Conservation (phyloP, 2,329 filamentous ascomycete species). For the Xylariaceae sp. region DNA sequence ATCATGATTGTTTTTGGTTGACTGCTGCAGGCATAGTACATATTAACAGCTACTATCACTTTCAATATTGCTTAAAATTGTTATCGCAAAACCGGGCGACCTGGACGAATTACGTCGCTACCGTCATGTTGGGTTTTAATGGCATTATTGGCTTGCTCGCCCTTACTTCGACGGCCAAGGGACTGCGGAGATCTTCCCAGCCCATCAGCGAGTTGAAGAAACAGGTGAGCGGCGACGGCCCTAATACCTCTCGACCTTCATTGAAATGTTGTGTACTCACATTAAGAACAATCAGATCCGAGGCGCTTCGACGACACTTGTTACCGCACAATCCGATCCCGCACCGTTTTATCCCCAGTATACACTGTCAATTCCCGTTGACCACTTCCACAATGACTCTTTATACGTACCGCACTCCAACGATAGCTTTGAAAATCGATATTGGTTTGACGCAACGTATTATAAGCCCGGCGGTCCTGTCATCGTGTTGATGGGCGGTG, state of each 20-base stretch:
- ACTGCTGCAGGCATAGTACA: too few relatives aligned
- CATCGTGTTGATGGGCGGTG: slow-evolving; percentile 70
- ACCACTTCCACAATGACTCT: slow-evolving; percentile 80
- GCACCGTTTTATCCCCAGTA: slow-evolving; percentile 34
- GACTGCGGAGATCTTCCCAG: slow-evolving; percentile 24
- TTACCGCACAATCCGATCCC: slow-evolving; percentile 16
- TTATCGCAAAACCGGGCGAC: slow-evolving; percentile 5
- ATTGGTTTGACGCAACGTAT: slow-evolving; percentile 76
- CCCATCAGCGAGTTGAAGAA: slow-evolving; percentile 29
- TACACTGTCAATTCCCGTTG: slow-evolving; percentile 53
- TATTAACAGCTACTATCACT: too few relatives aligned
- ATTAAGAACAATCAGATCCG: slow-evolving; percentile 17
- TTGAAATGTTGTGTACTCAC: too few relatives aligned
- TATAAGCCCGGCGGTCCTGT: slow-evolving; percentile 78
- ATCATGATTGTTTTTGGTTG: too few relatives aligned
- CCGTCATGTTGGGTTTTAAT: slow-evolving; percentile 17
- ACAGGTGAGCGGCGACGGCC: too few relatives aligned
- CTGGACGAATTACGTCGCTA: slow-evolving; percentile 8
- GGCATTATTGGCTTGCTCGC: slow-evolving; percentile 17
- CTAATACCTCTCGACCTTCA: too few relatives aligned
- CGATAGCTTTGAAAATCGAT: slow-evolving; percentile 65
- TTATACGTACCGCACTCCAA: slow-evolving; percentile 73
- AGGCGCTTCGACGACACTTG: slow-evolving; percentile 10
- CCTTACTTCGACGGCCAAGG: slow-evolving; percentile 21
- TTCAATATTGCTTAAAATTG: too few relatives aligned